phyloP scores from a whole-genome alignment of 2,329 filamentous ascomycete genomes.

The Geosmithia flava region DNA sequence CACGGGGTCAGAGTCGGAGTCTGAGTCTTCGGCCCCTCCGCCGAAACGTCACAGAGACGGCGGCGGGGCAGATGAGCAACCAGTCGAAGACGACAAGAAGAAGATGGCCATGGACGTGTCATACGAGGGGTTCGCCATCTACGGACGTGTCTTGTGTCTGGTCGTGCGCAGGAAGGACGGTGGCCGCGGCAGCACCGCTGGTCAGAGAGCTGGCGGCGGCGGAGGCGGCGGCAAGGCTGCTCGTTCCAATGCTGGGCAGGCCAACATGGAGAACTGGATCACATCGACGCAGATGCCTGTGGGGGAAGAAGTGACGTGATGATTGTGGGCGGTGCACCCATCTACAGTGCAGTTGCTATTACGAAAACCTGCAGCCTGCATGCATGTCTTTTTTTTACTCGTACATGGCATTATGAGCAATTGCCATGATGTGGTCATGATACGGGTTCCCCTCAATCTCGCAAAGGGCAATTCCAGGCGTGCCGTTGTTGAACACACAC shows the following conservation, averaged over 20 bases:
- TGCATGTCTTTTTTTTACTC: no score
- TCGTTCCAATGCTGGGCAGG: constrained; percentile 39
- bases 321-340: no score
- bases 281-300: constrained; percentile 58
- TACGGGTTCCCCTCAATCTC: no score
- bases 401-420: no score
- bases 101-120: constrained; percentile 75
- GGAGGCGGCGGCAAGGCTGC: constrained; percentile 14
- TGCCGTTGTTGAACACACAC: no score
- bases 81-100: constrained; percentile 62
- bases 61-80: not conserved
- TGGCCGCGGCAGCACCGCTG: constrained; percentile 24
- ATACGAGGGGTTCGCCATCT: constrained; percentile 94
- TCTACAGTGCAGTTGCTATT: no score
- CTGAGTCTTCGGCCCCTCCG: constrained; percentile 22
- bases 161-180: constrained; percentile 68
- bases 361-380: no score
- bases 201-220: constrained; percentile 1
- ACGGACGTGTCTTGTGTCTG: constrained; percentile 82
- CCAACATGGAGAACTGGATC: constrained; percentile 78
- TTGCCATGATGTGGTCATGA: no score
- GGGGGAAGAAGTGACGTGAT: constrained; percentile 19
- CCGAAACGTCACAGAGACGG: constrained; percentile 30
- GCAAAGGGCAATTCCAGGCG: no score
- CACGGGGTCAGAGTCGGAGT: constrained; percentile 19